Conservation (phyloP, 2,329 filamentous ascomycete genomes). For the Elsinoe perseae region DNA sequence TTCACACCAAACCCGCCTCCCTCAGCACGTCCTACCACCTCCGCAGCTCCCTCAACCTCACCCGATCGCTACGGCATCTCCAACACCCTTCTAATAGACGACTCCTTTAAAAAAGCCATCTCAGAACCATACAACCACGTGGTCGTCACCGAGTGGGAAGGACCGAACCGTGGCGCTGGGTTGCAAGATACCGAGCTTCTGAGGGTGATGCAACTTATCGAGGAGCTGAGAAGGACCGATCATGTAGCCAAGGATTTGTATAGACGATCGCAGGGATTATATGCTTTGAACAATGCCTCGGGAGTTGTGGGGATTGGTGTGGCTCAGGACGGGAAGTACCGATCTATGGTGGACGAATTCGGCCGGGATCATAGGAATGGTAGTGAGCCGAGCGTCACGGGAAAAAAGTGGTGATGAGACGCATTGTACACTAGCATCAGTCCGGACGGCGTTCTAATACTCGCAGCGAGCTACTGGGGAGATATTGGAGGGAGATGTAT, state of each 20-base stretch:
- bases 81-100: slow-evolving; percentile 87
- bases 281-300: too few relatives aligned
- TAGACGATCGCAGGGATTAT: too few relatives aligned
- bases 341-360: too few relatives aligned
- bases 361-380: too few relatives aligned
- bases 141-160: slow-evolving; percentile 68
- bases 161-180: slow-evolving; percentile 34
- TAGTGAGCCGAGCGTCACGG: too few relatives aligned
- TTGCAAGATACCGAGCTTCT: slow-evolving; percentile 45
- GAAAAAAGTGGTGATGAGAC: too few relatives aligned
- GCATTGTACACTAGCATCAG: too few relatives aligned
- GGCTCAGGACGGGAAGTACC: too few relatives aligned
- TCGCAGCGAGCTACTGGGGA: too few relatives aligned
- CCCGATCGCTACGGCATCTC: slow-evolving; percentile 59
- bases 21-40: slow-evolving; percentile 27
- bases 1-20: background rate
- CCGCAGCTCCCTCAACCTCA: slow-evolving; percentile 15
- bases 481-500: too few relatives aligned
- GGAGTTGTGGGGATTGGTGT: too few relatives aligned
- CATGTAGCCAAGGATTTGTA: slow-evolving; percentile 40
- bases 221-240: slow-evolving; percentile 42
- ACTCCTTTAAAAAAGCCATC: slow-evolving; percentile 69
- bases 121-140: slow-evolving; percentile 80
- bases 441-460: too few relatives aligned
- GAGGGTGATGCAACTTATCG: slow-evolving; percentile 37